These are phyloP conservation scores for Pythium aphanidermatum DNA, from an alignment of 352 stramenopile genomes.

Conservation along the genomic window DNA sequence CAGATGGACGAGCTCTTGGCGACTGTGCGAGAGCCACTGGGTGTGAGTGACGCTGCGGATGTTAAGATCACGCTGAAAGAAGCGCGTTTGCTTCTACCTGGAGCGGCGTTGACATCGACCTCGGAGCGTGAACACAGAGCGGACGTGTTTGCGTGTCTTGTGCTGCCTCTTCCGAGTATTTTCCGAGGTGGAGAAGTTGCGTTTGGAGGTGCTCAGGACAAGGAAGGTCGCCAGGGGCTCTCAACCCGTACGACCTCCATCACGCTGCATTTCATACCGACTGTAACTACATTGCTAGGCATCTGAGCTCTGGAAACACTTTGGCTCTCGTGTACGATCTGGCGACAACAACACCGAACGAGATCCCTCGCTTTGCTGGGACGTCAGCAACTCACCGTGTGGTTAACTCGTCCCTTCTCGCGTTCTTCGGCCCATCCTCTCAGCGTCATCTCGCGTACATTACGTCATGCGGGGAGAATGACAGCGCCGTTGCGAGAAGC, in stretches of 20 bases:
- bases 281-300: too few species aligned
- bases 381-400: not conserved
- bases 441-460: too few species aligned
- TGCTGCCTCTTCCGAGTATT: not conserved
- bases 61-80: not conserved
- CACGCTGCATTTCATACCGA: not conserved
- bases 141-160: not conserved
- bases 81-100: too few species aligned
- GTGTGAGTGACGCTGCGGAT: not conserved
- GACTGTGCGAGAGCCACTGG: not conserved
- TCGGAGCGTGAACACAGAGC: not conserved
- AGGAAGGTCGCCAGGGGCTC: not conserved
- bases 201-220: not conserved
- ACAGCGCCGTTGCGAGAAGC: too few species aligned
- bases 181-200: constrained; percentile 5
- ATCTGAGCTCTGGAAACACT: not conserved
- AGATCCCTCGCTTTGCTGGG: constrained; percentile 3
- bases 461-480: too few species aligned
- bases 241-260: not conserved
- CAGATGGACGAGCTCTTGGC: not conserved
- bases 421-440: not conserved
- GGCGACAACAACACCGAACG: not conserved
- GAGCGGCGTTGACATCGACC: too few species aligned
- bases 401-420: not conserved
- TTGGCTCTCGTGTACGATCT: constrained; percentile 10